Percentiles rank a stretch among this genome's conserved stretches.
phyloP scores from a whole-genome alignment of 768 basidiomycete species.

The Amylocystis lapponica region DNA sequence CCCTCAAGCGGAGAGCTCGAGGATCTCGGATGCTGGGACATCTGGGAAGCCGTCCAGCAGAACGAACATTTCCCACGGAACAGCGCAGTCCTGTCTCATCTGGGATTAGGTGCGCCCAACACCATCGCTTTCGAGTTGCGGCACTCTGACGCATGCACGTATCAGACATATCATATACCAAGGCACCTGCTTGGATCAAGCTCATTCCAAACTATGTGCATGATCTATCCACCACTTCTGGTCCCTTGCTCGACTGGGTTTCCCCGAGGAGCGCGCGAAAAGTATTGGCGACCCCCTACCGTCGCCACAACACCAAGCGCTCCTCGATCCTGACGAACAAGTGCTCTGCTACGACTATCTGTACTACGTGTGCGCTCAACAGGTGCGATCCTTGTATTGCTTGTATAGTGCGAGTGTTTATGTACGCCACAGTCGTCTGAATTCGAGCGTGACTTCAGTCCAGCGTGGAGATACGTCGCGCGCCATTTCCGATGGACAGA shows the following conservation, averaged over 20 bases:
- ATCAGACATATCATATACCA: slow-evolving; percentile 33
- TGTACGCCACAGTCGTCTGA: slow-evolving; percentile 22
- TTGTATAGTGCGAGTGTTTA: not conserved
- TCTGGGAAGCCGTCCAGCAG: slow-evolving; percentile 32
- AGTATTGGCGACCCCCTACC: slow-evolving; percentile 20
- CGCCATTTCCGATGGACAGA: slow-evolving; percentile 29
- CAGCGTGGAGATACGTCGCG: slow-evolving; percentile 31
- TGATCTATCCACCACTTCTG: slow-evolving; percentile 28
- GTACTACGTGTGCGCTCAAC: slow-evolving; percentile 31
- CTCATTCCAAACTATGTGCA: slow-evolving; percentile 26
- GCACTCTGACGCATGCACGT: slow-evolving; percentile 1
- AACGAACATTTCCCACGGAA: slow-evolving; percentile 20
- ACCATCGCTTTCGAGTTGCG: not conserved
- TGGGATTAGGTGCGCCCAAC: slow-evolving; percentile 26
- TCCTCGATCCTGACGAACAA: slow-evolving; percentile 31
- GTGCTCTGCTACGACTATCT: slow-evolving; percentile 37
- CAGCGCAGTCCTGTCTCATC: slow-evolving; percentile 19
- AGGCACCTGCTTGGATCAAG: slow-evolving; percentile 27
- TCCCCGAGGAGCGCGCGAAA: slow-evolving; percentile 24
- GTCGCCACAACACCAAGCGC: slow-evolving; percentile 19
- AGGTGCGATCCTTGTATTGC: slow-evolving; percentile 19
- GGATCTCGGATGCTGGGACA: slow-evolving; percentile 38
- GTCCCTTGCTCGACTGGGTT: slow-evolving; percentile 28
- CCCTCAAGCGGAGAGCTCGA: slow-evolving; percentile 26
- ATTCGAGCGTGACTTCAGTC: slow-evolving; percentile 26